These are phyloP conservation scores for Eucalyptus pauciflora DNA, from an alignment of 345 rosid genomes.

Conservation along the genomic window DNA sequence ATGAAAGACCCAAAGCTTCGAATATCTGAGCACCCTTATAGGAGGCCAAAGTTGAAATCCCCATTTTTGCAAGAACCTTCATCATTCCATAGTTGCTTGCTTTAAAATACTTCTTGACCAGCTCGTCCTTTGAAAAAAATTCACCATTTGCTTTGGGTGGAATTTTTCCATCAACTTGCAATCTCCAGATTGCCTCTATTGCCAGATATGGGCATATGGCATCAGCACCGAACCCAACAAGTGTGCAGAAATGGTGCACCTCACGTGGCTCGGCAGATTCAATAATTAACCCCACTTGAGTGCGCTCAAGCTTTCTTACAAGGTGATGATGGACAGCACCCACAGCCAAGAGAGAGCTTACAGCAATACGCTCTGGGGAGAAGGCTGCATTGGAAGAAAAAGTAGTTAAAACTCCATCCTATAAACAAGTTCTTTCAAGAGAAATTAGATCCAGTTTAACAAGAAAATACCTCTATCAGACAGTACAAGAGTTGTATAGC, in stretches of 20 bases:
- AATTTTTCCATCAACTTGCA: conserved; percentile 93
- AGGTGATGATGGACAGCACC: conserved; percentile 98
- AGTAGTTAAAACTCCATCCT: neutral
- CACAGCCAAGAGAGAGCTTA: conserved; percentile 95
- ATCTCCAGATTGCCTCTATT: conserved; percentile 71
- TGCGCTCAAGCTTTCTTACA: conserved; percentile 82
- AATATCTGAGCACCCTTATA: conserved; percentile 99
- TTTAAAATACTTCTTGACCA: conserved; percentile 85
- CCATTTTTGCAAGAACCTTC: conserved; percentile 99
- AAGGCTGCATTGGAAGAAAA: conserved; percentile 37
- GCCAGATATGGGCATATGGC: conserved; percentile 96
- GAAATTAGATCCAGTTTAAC: neutral
- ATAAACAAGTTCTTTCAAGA: neutral
- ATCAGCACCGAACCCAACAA: conserved; percentile 96
- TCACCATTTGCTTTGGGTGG: conserved; percentile 82
- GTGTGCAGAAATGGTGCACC: conserved; percentile 98
- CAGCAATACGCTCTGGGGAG: conserved; percentile 73
- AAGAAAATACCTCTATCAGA: conserved; percentile 83
- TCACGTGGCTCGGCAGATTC: conserved; percentile 99
- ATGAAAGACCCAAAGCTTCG: conserved; percentile 96
- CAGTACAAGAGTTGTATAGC: conserved; percentile 76
- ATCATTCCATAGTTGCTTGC: conserved; percentile 99
- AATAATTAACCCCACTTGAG: conserved; percentile 78
- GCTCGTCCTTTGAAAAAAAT: conserved; percentile 75
- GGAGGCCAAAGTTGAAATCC: conserved; percentile 94